These are phyloP conservation scores for Leptomonas pyrrhocoris DNA, from an alignment of 208 protist genomes.

Conservation along the genomic window DNA sequence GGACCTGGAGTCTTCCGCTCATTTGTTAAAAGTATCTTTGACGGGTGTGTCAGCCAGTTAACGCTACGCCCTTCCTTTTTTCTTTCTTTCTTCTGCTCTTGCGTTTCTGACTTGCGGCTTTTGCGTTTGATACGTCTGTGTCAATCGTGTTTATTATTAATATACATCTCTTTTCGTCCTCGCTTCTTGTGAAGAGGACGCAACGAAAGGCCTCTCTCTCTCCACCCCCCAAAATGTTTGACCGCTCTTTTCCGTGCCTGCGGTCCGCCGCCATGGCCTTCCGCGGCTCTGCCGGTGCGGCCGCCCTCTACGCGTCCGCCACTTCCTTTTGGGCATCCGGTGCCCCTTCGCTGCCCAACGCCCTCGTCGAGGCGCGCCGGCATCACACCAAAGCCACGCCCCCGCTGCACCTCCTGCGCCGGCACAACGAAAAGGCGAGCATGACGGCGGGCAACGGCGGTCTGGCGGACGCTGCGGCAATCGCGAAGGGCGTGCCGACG, in stretches of 20 bases:
- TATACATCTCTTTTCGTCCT: no score
- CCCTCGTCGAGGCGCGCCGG: conserved; percentile 10
- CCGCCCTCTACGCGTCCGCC: no score
- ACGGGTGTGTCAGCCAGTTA: no score
- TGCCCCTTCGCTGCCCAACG: not conserved
- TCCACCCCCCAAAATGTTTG: conserved; percentile 14
- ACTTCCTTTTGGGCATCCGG: not conserved
- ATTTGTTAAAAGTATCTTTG: no score
- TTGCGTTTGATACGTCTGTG: no score
- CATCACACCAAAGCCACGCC: conserved; percentile 14
- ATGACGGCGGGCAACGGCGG: conserved; percentile 4
- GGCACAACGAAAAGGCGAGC: conserved; percentile 8
- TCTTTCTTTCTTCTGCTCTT: conserved; percentile 5
- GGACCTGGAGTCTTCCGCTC: no score
- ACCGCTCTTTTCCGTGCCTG: not conserved
- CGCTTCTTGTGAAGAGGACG: no score
- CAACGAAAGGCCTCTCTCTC: no score
- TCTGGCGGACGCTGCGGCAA: conserved; percentile 8
- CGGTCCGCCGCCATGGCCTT: not conserved
- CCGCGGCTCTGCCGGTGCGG: no score
- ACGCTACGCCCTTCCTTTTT: no score
- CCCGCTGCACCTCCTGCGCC: conserved; percentile 27
- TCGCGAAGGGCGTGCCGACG: conserved; percentile 2
- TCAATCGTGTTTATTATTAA: no score
- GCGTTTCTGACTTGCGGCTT: not conserved